phyloP scores from a whole-genome alignment of 805 yeast species.

The Nakazawaea molendinolei region DNA sequence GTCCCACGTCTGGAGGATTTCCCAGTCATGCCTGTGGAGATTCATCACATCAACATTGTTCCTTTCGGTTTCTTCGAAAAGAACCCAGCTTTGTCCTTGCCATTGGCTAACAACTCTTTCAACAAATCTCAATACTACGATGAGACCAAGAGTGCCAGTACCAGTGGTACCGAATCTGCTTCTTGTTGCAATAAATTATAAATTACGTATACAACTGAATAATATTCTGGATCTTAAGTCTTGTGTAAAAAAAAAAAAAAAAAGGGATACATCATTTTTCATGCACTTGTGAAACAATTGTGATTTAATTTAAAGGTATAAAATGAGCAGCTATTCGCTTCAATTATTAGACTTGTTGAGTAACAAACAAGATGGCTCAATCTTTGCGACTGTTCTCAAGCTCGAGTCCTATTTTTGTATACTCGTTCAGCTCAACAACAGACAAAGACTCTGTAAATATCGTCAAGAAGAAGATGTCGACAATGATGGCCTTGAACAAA shows the following conservation, averaged over 20 bases:
- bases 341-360: neutral
- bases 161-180: neutral
- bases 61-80: constrained; percentile 73
- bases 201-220: too few species aligned
- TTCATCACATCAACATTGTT: constrained; percentile 56
- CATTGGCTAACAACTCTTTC: constrained; percentile 60
- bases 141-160: neutral
- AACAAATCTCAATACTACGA: constrained; percentile 43
- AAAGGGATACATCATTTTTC: too few species aligned
- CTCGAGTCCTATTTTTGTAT: neutral
- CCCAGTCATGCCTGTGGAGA: constrained; percentile 88
- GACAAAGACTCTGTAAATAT: neutral
- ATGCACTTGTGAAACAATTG: too few species aligned
- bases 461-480: constrained; percentile 2
- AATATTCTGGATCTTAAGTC: too few species aligned
- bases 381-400: neutral
- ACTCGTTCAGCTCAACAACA: neutral
- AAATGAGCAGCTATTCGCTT: too few species aligned
- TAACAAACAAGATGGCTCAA: neutral
- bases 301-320: too few species aligned
- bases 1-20: constrained; percentile 80
- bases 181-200: constrained; percentile 10
- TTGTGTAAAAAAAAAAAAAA: too few species aligned
- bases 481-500: constrained; percentile 2
- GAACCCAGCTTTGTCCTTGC: constrained; percentile 75